These are phyloP conservation scores for Gaertneriomyces semiglobifer DNA, from an alignment of 192 early-diverging fungal species.

Conservation along the genomic window DNA sequence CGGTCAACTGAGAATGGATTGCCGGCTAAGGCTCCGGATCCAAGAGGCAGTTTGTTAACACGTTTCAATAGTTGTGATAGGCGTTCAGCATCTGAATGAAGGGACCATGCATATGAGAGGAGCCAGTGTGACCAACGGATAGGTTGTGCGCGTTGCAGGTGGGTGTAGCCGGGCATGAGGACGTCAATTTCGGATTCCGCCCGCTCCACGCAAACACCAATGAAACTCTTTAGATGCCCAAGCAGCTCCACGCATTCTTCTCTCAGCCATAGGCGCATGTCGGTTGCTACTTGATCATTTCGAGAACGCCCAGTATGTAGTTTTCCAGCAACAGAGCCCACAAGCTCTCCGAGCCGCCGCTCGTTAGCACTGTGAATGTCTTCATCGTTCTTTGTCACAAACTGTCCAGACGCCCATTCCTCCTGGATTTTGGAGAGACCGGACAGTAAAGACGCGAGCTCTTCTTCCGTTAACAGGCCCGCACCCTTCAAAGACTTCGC, in stretches of 20 bases:
- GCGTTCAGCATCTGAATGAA: conserved; percentile 83
- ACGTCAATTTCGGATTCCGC: conserved; percentile 87
- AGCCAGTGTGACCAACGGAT: conserved; percentile 96
- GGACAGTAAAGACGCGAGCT: conserved; percentile 65
- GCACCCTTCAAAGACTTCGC: conserved; percentile 71
- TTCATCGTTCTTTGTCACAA: conserved; percentile 81
- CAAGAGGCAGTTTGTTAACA: conserved; percentile 81
- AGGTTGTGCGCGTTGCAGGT: conserved; percentile 95
- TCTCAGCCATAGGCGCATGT: conserved; percentile 91
- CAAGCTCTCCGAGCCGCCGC: conserved; percentile 84
- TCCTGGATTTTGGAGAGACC: conserved; percentile 72
- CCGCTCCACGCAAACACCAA: conserved; percentile 68
- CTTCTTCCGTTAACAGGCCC: conserved; percentile 73
- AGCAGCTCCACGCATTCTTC: conserved; percentile 69
- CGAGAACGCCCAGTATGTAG: conserved; percentile 94
- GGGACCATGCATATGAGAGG: conserved; percentile 84
- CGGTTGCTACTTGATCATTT: conserved; percentile 98
- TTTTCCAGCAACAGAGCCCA: conserved; percentile 90
- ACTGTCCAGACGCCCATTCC: conserved; percentile 78
- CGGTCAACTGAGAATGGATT: conserved; percentile 97
- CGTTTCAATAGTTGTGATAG: conserved; percentile 77
- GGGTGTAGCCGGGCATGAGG: conserved; percentile 99
- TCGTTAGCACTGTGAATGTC: conserved; percentile 99
- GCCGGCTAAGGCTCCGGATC: conserved; percentile 91
- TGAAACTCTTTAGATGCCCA: conserved; percentile 69